A percentile compares a stretch with the other conserved stretches of the same genome.
Evolutionary conservation across 139 green algal genomes (phyloP).

Genomic region (Raphidocelis subcapitata): DNA sequence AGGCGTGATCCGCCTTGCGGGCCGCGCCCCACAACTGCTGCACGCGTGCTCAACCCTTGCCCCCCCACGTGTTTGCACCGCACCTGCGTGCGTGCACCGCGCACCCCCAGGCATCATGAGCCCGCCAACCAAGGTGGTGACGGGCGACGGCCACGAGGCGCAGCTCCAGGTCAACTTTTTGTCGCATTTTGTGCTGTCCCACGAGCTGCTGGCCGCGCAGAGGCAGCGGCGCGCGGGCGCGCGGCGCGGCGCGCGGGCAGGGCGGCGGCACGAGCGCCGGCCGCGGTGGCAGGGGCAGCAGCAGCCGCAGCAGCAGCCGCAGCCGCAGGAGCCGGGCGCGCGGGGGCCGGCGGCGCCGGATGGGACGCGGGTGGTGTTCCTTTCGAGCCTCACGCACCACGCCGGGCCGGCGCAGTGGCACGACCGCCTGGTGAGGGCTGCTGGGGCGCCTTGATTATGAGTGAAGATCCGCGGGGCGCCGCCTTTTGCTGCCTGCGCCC

Average conservation of each 20-base stretch:
- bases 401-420: constrained; percentile 41
- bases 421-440: constrained; percentile 37
- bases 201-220: constrained; percentile 47
- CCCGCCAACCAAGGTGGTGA: constrained; percentile 36
- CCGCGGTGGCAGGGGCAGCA: not conserved
- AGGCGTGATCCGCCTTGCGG: too few relatives aligned
- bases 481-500: too few relatives aligned
- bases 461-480: too few relatives aligned
- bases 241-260: not conserved
- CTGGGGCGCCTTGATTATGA: too few relatives aligned
- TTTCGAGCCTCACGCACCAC: constrained; percentile 48
- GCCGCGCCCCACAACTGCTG: too few relatives aligned
- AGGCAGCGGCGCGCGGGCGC: not conserved
- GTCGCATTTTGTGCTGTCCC: constrained; percentile 54
- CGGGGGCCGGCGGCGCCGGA: not conserved
- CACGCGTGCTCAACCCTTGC: too few relatives aligned
- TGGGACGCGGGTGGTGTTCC: constrained; percentile 44
- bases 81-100: too few relatives aligned
- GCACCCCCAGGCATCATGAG: constrained; percentile 77
- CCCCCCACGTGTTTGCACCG: too few relatives aligned
- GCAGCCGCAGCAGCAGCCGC: constrained; percentile 10
- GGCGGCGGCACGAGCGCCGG: constrained; percentile 1
- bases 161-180: constrained; percentile 82
- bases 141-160: constrained; percentile 63
- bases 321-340: not conserved